Percentiles rank a stretch among this genome's conserved stretches.
phyloP scores from a whole-genome alignment of 2,329 filamentous ascomycete species.

The Periconia sp. region DNA sequence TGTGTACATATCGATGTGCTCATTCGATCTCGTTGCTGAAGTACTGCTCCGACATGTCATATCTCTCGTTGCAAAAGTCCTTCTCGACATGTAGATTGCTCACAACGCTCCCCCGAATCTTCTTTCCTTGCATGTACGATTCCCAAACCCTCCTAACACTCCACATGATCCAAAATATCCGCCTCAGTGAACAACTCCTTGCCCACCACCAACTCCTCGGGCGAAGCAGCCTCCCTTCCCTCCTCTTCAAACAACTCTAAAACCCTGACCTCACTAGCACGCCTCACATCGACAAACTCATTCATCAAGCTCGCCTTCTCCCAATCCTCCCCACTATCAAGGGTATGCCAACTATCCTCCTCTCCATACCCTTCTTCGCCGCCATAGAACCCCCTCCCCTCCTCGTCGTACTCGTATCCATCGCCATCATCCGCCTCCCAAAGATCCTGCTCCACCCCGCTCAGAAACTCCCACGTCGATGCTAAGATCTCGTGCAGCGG shows the following conservation, averaged over 20 bases:
- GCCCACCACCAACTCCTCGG: not conserved
- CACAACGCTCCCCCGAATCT: too few species aligned
- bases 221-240: not conserved
- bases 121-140: not conserved
- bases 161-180: not conserved
- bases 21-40: too few species aligned
- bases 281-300: conserved; percentile 6
- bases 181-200: not conserved
- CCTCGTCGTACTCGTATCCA: conserved; percentile 7
- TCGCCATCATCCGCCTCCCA: conserved; percentile 33
- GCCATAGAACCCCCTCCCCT: conserved; percentile 7
- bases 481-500: conserved; percentile 32
- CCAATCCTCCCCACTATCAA: conserved; percentile 24
- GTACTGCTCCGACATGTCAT: too few species aligned
- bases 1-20: too few species aligned
- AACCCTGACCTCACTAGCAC: not conserved
- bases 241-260: not conserved
- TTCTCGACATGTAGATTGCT: too few species aligned
- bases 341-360: conserved; percentile 17
- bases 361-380: conserved; percentile 9
- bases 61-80: too few species aligned
- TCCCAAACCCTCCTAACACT: not conserved
- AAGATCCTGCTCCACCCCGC: conserved; percentile 36
- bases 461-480: conserved; percentile 37
- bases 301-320: conserved; percentile 23